Percentiles rank a stretch among this genome's conserved stretches.
These are phyloP conservation scores for Prunus campanulata DNA, from an alignment of 306 rosid species.

Conservation along the genomic window DNA sequence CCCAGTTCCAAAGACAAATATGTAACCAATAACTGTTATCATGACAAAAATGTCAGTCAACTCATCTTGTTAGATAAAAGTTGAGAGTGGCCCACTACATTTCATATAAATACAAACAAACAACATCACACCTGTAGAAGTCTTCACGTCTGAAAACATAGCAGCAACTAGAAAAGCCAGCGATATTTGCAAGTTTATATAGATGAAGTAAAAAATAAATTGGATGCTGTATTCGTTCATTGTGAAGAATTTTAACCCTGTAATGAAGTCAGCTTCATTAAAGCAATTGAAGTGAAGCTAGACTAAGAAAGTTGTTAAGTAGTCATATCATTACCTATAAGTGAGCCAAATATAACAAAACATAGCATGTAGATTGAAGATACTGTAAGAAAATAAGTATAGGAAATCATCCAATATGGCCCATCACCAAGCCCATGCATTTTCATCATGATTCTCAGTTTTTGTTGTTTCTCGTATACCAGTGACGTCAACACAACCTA, in stretches of 20 bases:
- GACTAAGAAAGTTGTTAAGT: constrained; percentile 2
- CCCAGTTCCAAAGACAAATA: constrained; percentile 79
- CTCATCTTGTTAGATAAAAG: constrained; percentile 9
- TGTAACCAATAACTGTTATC: constrained; percentile 66
- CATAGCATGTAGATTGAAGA: constrained; percentile 75
- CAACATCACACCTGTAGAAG: constrained; percentile 75
- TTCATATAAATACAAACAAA: constrained; percentile 1
- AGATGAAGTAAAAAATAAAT: constrained; percentile 65
- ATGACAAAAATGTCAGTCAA: constrained; percentile 19
- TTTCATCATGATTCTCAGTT: constrained; percentile 95
- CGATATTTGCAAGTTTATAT: constrained; percentile 83
- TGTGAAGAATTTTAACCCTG: constrained; percentile 87
- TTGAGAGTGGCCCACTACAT: neutral
- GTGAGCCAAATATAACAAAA: constrained; percentile 84
- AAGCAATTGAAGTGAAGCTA: constrained; percentile 22
- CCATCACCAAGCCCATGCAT: constrained; percentile 98
- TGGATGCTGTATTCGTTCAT: constrained; percentile 87
- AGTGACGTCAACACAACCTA: constrained; percentile 68
- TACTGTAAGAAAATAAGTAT: constrained; percentile 64
- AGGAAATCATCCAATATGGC: constrained; percentile 88
- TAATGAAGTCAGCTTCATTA: constrained; percentile 24
- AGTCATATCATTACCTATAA: constrained; percentile 48
- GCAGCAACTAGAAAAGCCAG: constrained; percentile 68
- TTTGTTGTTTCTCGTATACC: constrained; percentile 82
- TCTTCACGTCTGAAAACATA: constrained; percentile 66